These are phyloP conservation scores for Paulownia fortunei DNA, from an alignment of 257 asterid genomes.

Conservation along the genomic window DNA sequence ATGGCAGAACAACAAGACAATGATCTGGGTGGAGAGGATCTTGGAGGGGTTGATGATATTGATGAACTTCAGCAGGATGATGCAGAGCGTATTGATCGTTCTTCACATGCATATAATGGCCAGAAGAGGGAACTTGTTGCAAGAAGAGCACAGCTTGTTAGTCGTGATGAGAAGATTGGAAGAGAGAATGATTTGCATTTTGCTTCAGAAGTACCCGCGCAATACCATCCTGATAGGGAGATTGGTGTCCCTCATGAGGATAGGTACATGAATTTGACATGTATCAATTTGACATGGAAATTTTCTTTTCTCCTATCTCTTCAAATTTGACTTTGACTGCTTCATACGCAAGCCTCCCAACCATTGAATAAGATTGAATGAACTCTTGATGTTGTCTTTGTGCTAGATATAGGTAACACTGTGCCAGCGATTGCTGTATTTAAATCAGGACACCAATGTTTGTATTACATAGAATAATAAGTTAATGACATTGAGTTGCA, in stretches of 20 bases:
- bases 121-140: slow-evolving; percentile 50
- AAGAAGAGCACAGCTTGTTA: slow-evolving; percentile 48
- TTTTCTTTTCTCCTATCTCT: neutral
- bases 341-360: slow-evolving; percentile 14
- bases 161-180: slow-evolving; percentile 39
- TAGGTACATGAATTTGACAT: slow-evolving; percentile 52
- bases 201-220: slow-evolving; percentile 43
- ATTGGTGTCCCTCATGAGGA: slow-evolving; percentile 51
- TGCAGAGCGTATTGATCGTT: slow-evolving; percentile 41
- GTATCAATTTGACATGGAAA: slow-evolving; percentile 22
- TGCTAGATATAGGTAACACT: neutral
- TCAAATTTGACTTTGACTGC: slow-evolving; percentile 28
- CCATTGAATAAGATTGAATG: neutral
- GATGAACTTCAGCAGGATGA: slow-evolving; percentile 58
- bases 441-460: no score
- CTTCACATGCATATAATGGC: slow-evolving; percentile 52
- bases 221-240: slow-evolving; percentile 44
- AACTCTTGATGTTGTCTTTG: slow-evolving; percentile 18
- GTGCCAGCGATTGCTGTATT: no score
- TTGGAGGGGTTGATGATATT: slow-evolving; percentile 56
- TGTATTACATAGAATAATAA: no score
- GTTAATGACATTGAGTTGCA: no score
- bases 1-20: slow-evolving; percentile 54
- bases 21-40: slow-evolving; percentile 43
- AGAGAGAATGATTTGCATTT: slow-evolving; percentile 46